Base-by-base conservation (phyloP, 441 rosid species). In the Capsella rubella region DNA sequence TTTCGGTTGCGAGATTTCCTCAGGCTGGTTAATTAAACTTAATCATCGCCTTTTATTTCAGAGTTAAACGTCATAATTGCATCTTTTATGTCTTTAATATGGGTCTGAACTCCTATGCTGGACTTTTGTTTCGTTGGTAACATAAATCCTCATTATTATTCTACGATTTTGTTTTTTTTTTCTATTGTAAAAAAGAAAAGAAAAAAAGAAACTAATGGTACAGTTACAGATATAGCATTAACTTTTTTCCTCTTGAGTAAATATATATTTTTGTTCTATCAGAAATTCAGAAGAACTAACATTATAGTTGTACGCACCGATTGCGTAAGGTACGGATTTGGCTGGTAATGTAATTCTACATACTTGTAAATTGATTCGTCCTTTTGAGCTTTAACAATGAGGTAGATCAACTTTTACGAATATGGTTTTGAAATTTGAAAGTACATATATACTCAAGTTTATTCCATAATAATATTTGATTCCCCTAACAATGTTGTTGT, bases 181-280 rank as follows among this genome's bases (percentile, higher is more conserved):
- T 21, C 25, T 21, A 21, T 21, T 21, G 1, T 21, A 21, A 21
- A 21, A 21, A 12, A 12, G 3, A 12, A 3, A 12, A 37, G 18
- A 12, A 10, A 12, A 3, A 12, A 37, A n/a, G n/a, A 11, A 40
- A 11, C 46, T 12, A 42, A 7, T 57, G 55, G 62, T 67, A 32
- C 70, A 54, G 18, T 54, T 62, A 55, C 51, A 69, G 28, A 75
- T 35, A 69, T 21, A 35, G 3, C 66, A 69, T 64, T 69, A 63
- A 55, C 28, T 46, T 69, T 60, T 21, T 54, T 62, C n/a, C 51
- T 67, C 47, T 37, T 0, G 27, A 29, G 35, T 52, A n/a, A 49
- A 10, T 45, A 9, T 18, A 18, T 45, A 12, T 28, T 18, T 42
- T 45, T 13, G 18, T 49, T 47, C 71, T 12, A 47, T 40, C 77